phyloP scores from a whole-genome alignment of 2,329 filamentous ascomycete species.

The Paracamarosporium sp. region DNA sequence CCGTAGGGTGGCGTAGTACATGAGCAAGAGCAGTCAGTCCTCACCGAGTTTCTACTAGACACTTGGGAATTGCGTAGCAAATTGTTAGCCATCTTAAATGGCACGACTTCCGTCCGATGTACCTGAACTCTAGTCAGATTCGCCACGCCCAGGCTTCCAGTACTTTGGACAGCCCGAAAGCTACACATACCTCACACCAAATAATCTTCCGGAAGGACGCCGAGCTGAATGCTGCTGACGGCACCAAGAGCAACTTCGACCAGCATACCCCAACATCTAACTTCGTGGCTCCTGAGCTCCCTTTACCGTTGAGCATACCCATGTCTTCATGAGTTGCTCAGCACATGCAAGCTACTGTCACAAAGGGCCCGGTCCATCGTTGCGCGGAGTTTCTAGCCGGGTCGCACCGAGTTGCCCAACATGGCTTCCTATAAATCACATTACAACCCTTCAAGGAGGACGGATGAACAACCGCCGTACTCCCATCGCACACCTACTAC shows the following conservation, averaged over 20 bases:
- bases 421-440: conserved; percentile 53
- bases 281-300: conserved; percentile 25
- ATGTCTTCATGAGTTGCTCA: conserved; percentile 51
- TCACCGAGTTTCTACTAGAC: conserved; percentile 39
- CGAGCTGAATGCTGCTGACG: conserved; percentile 46
- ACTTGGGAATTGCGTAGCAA: conserved; percentile 34
- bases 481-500: conserved; percentile 36
- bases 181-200: conserved; percentile 19
- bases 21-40: conserved; percentile 21
- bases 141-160: conserved; percentile 40
- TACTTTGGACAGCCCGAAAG: conserved; percentile 33
- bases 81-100: conserved; percentile 38
- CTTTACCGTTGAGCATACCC: conserved; percentile 33
- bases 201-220: conserved; percentile 29
- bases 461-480: conserved; percentile 35
- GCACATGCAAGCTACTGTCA: conserved; percentile 40
- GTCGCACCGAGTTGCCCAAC: conserved; percentile 44
- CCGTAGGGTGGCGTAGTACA: conserved; percentile 32
- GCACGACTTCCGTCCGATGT: conserved; percentile 33
- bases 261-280: conserved; percentile 24
- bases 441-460: conserved; percentile 39
- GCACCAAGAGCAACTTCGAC: conserved; percentile 25
- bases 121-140: conserved; percentile 32
- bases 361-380: conserved; percentile 35
- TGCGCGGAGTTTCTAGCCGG: conserved; percentile 31